A percentile compares a stretch with the other conserved stretches of the same genome.
Conservation (phyloP, 148 eudicot genomes). For the Selenicereus undatus region DNA sequence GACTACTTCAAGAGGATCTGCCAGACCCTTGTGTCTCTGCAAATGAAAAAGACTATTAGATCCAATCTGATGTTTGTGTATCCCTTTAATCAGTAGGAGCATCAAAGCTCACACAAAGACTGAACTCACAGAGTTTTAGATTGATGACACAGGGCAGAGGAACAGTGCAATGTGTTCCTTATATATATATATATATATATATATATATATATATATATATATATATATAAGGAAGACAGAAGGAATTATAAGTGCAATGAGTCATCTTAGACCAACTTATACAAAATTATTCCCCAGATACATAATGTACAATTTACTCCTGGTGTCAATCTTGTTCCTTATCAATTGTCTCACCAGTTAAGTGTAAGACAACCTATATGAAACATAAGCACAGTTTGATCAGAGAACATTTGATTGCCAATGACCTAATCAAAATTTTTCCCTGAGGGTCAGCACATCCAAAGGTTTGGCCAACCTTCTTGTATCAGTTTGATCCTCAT, state of each 20-base stretch:
- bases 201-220: too few species aligned
- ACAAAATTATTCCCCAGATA: too few species aligned
- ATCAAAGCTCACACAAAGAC: neutral
- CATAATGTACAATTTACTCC: neutral
- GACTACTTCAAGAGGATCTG: slow-evolving; percentile 91
- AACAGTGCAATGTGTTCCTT: neutral
- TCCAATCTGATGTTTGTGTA: neutral
- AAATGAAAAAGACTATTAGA: slow-evolving; percentile 14
- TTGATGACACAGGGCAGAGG: neutral
- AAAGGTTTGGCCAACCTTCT: neutral
- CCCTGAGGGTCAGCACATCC: neutral
- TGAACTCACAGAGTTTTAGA: neutral
- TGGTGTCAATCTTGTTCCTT: neutral
- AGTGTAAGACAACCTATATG: neutral
- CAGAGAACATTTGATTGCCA: neutral
- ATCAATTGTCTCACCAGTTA: neutral
- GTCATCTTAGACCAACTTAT: neutral
- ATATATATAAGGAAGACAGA: too few species aligned
- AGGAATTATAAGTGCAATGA: neutral
- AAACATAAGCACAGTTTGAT: neutral
- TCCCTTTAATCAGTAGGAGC: neutral
- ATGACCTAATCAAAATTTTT: neutral
- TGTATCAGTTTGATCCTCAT: neutral
- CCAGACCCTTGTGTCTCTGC: slow-evolving; percentile 81
- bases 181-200: too few species aligned